These are phyloP conservation scores for Phytophthora kernoviae DNA, from an alignment of 352 stramenopile genomes.

Conservation along the genomic window DNA sequence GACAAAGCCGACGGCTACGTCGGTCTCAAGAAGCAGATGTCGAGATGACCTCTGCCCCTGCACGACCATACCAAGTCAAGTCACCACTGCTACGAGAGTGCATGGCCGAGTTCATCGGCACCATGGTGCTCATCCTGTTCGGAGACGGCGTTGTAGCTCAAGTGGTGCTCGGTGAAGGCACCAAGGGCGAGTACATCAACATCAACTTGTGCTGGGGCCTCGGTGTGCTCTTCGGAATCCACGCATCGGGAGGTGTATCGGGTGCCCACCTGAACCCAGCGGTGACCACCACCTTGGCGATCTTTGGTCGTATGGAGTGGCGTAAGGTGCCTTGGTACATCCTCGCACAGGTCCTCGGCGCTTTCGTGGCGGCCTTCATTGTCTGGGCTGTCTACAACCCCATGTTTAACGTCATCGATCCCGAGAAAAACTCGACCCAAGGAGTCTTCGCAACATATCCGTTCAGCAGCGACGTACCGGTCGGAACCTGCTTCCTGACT, in stretches of 20 bases:
- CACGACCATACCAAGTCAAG: slow-evolving; percentile 41
- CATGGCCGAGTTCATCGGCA: slow-evolving; percentile 66
- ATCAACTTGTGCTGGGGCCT: slow-evolving; percentile 67
- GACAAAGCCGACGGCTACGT: slow-evolving; percentile 38
- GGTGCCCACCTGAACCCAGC: slow-evolving; percentile 66
- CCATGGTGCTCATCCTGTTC: slow-evolving; percentile 62
- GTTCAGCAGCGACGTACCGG: slow-evolving; percentile 32
- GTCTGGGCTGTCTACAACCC: slow-evolving; percentile 62
- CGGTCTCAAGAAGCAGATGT: slow-evolving; percentile 33
- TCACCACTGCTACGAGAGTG: slow-evolving; percentile 56
- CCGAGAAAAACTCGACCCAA: slow-evolving; percentile 32
- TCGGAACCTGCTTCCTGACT: slow-evolving; percentile 51
- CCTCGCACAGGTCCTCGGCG: slow-evolving; percentile 46
- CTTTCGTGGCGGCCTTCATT: slow-evolving; percentile 47
- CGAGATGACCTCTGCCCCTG: slow-evolving; percentile 10
- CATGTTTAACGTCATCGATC: slow-evolving; percentile 50
- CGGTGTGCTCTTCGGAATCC: slow-evolving; percentile 65
- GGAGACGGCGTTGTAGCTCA: slow-evolving; percentile 68
- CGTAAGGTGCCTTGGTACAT: slow-evolving; percentile 47
- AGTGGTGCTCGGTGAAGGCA: slow-evolving; percentile 45
- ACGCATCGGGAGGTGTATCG: slow-evolving; percentile 50
- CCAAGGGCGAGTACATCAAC: slow-evolving; percentile 59
- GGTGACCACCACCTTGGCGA: slow-evolving; percentile 53
- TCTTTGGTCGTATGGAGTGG: slow-evolving; percentile 56
- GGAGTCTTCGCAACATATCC: slow-evolving; percentile 58